phyloP scores from a whole-genome alignment of 495 filamentous ascomycete species.

The Aspergillus heteromorphus region DNA sequence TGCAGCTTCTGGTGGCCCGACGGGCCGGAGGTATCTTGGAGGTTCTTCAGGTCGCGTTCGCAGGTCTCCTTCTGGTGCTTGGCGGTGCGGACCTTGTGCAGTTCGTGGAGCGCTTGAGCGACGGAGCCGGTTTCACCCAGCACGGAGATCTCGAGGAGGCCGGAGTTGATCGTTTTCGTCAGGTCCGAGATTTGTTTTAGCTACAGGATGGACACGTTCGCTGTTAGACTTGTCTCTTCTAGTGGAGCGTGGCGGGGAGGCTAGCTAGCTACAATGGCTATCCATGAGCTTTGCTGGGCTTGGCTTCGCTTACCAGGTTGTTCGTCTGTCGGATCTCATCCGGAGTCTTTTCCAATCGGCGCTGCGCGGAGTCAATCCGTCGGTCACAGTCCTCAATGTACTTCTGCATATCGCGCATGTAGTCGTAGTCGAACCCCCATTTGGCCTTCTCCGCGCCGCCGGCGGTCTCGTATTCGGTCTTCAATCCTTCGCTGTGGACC shows the following conservation, averaged over 20 bases:
- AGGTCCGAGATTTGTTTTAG: constrained; percentile 87
- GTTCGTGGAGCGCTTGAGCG: constrained; percentile 74
- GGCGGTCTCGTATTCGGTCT: constrained; percentile 75
- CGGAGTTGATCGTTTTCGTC: constrained; percentile 70
- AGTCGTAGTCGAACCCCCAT: constrained; percentile 92
- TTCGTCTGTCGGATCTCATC: constrained; percentile 99
- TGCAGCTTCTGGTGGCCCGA: constrained; percentile 96
- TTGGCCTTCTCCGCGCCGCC: constrained; percentile 61
- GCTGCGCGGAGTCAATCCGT: constrained; percentile 83
- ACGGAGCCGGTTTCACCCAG: constrained; percentile 80
- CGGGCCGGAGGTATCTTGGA: constrained; percentile 85
- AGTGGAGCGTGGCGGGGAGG: no score
- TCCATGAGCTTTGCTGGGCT: no score
- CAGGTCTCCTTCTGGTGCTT: constrained; percentile 78
- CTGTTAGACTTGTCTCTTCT: not conserved
- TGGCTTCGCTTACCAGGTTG: constrained; percentile 56
- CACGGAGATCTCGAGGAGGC: constrained; percentile 77
- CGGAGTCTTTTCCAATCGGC: constrained; percentile 90
- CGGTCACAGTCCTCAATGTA: constrained; percentile 97
- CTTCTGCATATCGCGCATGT: constrained; percentile 89
- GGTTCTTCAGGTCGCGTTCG: constrained; percentile 85
- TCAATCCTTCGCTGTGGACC: constrained; percentile 82
- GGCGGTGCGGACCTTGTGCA: constrained; percentile 73
- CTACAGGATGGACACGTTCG: constrained; percentile 18
- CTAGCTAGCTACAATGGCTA: no score